phyloP scores from a whole-genome alignment of 2,329 filamentous ascomycete species.

The Arthrinium phaeospermum region DNA sequence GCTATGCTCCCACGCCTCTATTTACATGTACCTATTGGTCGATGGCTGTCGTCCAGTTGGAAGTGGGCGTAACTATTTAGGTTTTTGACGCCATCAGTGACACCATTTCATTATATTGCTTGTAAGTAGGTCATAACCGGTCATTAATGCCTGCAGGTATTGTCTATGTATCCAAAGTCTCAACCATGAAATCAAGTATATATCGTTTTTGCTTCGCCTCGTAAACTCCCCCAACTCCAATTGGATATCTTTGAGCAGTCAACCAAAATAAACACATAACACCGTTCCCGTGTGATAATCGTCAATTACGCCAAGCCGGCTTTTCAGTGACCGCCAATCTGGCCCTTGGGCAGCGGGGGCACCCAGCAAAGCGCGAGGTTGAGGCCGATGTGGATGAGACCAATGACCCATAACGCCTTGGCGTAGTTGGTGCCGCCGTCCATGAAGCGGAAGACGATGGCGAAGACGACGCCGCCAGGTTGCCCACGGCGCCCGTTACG shows the following conservation, averaged over 20 bases:
- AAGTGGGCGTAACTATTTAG: not conserved
- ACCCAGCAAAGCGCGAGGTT: conserved; percentile 68
- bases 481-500: conserved; percentile 79
- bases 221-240: conserved; percentile 4
- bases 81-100: not conserved
- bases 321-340: conserved; percentile 51
- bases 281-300: too few relatives aligned
- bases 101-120: not conserved
- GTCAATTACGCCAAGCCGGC: too few relatives aligned
- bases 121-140: not conserved
- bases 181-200: not conserved
- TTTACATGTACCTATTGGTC: not conserved
- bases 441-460: conserved; percentile 80
- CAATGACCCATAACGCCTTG: conserved; percentile 81
- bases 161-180: not conserved
- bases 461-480: conserved; percentile 84
- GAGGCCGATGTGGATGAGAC: conserved; percentile 72
- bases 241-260: not conserved
- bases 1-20: not conserved
- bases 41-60: not conserved
- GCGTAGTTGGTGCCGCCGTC: conserved; percentile 68
- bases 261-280: not conserved
- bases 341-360: conserved; percentile 58
- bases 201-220: not conserved
- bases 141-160: not conserved